Base-by-base conservation (phyloP, 345 rosid species). In the Camelina sativa region DNA sequence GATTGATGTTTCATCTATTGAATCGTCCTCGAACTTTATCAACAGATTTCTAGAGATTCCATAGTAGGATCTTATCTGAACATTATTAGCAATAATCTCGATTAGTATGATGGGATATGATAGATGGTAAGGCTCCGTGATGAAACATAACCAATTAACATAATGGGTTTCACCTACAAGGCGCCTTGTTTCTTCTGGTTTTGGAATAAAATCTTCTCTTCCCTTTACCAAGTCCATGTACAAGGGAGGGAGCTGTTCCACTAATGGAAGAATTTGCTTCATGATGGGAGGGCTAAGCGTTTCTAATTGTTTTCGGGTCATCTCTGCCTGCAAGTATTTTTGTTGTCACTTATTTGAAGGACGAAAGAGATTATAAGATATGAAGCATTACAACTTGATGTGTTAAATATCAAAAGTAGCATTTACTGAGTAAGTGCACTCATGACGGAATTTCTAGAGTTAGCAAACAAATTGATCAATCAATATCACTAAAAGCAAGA, bases 191-290 rank as follows among this genome's bases (percentile, higher is more conserved):
- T 95, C 97, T 85, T 92, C 99, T 46, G 99, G 99, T 81, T 85
- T 95, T 50, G 97, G 98, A 80, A 82, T 53, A 72, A 95, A 95
- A 5, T 92, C 99, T 86, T 95, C 98, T 84, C 96, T 88, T 79
- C 99, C 99, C 44, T 89, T 90, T 3, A 81, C 86, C 40, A 95
- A 86, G 87, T 95, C 98, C 96, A 86, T 89, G 85, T 92, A 95
- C 82, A 95, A 71, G 20, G 97, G 97, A 77, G 98, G 96, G 48
- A 95, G 89, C 84, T 95, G 99, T 83, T 95, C 97, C 40, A 95
- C 87, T 77, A 95, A 69, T 54, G 99, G 99, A 75, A 95, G 83
- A 77, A 85, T 95, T 82, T 95, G 99, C 87, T 90, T 95, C 96
- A 95, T 84, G 46, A 95, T 85, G 28, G 97, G 92, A 73, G 98